Conservation (phyloP, 2,329 filamentous ascomycete species). For the Pseudogymnoascus sp. region DNA sequence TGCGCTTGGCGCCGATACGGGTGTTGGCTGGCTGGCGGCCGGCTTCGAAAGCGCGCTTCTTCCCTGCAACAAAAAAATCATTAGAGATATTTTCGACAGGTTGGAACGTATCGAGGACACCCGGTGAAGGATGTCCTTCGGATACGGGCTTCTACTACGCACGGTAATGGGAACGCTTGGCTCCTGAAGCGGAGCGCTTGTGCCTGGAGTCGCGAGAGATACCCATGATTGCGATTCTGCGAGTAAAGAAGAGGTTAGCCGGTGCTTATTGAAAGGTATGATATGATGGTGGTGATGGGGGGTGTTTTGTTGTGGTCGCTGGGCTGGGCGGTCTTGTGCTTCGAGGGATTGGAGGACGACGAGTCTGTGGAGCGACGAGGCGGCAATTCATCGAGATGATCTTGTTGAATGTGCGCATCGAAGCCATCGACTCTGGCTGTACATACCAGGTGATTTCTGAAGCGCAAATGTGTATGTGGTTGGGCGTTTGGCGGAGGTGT, state of each 20-base stretch:
- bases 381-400: slow-evolving; percentile 3
- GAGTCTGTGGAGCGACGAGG: not conserved
- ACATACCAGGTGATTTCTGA: slow-evolving; percentile 9
- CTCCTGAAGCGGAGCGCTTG: slow-evolving; percentile 98
- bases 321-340: not conserved
- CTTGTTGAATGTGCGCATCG: not conserved
- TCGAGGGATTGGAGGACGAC: not conserved
- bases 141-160: slow-evolving; percentile 65
- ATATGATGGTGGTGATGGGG: not conserved
- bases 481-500: slow-evolving; percentile 9
- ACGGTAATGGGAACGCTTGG: slow-evolving; percentile 92
- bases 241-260: slow-evolving; percentile 26
- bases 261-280: not conserved
- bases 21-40: slow-evolving; percentile 99
- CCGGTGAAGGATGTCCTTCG: slow-evolving; percentile 28
- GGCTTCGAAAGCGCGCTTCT: slow-evolving; percentile 99
- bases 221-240: slow-evolving; percentile 84
- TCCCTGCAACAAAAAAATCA: slow-evolving; percentile 50
- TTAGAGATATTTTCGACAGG: slow-evolving; percentile 41
- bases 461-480: slow-evolving; percentile 7
- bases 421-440: slow-evolving; percentile 6
- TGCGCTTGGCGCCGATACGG: slow-evolving; percentile 94
- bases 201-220: slow-evolving; percentile 99
- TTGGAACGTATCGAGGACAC: slow-evolving; percentile 56
- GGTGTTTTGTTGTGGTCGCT: not conserved